Percentiles rank a stretch among this genome's conserved stretches.
Evolutionary conservation across 106 monocot genomes (phyloP).

Genomic region (Apostasia ramifera): DNA sequence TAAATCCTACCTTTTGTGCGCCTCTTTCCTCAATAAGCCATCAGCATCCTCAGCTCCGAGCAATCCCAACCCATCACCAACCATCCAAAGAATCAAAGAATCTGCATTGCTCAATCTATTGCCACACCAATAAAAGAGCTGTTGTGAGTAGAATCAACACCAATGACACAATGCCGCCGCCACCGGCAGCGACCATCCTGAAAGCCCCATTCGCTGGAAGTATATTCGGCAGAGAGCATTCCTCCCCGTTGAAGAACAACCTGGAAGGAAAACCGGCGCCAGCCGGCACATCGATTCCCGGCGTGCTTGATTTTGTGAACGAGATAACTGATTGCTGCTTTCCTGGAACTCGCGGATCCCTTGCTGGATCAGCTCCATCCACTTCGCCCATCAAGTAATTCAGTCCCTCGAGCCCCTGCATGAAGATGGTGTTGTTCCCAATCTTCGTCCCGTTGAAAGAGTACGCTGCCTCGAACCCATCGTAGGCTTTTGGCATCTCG

Average conservation of each 20-base stretch:
- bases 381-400: slow-evolving; percentile 47
- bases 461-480: slow-evolving; percentile 47
- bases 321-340: slow-evolving; percentile 74
- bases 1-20: too few relatives aligned
- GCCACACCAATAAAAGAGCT: background rate
- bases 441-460: slow-evolving; percentile 49
- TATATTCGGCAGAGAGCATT: slow-evolving; percentile 49
- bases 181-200: slow-evolving; percentile 8
- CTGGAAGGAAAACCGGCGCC: slow-evolving; percentile 57
- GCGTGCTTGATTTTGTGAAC: slow-evolving; percentile 56
- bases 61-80: too few relatives aligned
- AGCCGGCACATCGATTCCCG: slow-evolving; percentile 47
- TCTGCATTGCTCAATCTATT: background rate
- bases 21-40: too few relatives aligned
- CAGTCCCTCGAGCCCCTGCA: slow-evolving; percentile 48
- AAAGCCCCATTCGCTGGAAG: slow-evolving; percentile 20
- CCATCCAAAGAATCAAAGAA: slow-evolving; percentile 9
- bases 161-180: background rate
- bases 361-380: slow-evolving; percentile 24
- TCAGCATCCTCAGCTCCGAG: too few relatives aligned
- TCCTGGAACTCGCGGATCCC: slow-evolving; percentile 55
- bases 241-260: slow-evolving; percentile 73
- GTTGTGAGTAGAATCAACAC: slow-evolving; percentile 8
- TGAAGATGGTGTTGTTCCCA: slow-evolving; percentile 55
- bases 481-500: slow-evolving; percentile 41